Base-by-base conservation (phyloP, 208 protist species). In the Trypanosoma vivax region DNA sequence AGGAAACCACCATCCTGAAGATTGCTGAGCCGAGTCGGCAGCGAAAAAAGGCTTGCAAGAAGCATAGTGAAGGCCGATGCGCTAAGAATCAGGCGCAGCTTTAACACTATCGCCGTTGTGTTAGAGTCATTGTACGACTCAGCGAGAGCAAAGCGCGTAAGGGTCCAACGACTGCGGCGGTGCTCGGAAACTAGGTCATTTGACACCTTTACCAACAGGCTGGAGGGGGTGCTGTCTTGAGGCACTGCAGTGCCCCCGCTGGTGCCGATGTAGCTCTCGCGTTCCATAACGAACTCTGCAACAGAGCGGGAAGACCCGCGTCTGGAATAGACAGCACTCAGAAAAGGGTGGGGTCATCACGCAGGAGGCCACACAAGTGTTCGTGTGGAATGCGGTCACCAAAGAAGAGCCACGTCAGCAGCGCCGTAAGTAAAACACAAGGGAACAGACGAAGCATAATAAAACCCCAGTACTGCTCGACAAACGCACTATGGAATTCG, bases 391-490 rank as follows among this genome's bases (percentile, higher is more conserved):
- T 58, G 21, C 42, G 48, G 31, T 60, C 47, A 27, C 53, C 63
- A 39, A 52, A 59, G 25, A 70, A 51, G 5, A 70, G 39, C 63
- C 63, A 70, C 14, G 39, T 42, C 11, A 45, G 11, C 13, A 70
- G 11, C 5, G 35, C 18, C 10, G 30, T 56, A 3, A 70, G 24
- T 6, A 62, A 1, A 14, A 28, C 14, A 37, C 52, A 60, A 37
- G 47, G 40, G 11, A 62, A 29, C 14, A 70, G 14, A 10, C 11
- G 25, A 30, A 27, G 25, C 24, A 60, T 33, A 18, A 57, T 4
- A 41, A 55, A 50, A 21, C n/a, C 18, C 52, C 63, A 70, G 16
- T 50, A 55, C 2, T 3, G 18, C 16, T 49, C 19, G 29, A 56
- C 28, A 0, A 59, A 3, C 24, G 28, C 11, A 21, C 38, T 6